phyloP scores from a whole-genome alignment of 352 stramenopile species.

The Pythium plurisporium region DNA sequence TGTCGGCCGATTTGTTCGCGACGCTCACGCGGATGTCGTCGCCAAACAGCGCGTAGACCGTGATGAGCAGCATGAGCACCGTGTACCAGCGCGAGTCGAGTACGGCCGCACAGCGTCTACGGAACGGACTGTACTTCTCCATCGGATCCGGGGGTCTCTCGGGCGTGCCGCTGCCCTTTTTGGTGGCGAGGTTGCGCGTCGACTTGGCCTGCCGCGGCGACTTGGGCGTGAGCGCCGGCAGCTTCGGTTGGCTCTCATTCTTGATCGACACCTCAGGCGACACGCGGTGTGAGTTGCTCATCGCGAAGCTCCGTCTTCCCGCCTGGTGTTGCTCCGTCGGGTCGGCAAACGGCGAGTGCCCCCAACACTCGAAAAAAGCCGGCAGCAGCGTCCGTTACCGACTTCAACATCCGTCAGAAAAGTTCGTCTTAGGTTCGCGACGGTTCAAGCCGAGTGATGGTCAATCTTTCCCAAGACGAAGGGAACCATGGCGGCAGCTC shows the following conservation, averaged over 20 bases:
- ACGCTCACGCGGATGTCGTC: constrained; percentile 87
- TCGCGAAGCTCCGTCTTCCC: not conserved
- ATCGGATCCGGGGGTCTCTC: constrained; percentile 24
- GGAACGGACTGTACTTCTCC: constrained; percentile 35
- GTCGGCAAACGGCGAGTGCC: not conserved
- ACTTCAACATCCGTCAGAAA: constrained; percentile 7
- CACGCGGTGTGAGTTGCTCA: constrained; percentile 49
- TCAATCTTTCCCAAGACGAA: not conserved
- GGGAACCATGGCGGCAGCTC: constrained; percentile 6
- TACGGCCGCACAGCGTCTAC: constrained; percentile 34
- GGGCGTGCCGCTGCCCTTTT: not conserved
- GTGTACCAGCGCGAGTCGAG: constrained; percentile 77
- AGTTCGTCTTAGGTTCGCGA: constrained; percentile 1
- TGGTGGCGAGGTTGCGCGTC: constrained; percentile 25
- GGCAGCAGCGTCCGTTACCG: too few relatives aligned
- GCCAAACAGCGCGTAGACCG: constrained; percentile 90
- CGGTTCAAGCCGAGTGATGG: constrained; percentile 16
- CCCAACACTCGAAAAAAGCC: too few relatives aligned
- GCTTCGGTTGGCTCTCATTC: constrained; percentile 39
- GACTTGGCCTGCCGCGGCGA: constrained; percentile 39
- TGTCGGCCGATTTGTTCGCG: constrained; percentile 71
- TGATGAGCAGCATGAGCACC: constrained; percentile 87
- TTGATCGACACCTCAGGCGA: constrained; percentile 70
- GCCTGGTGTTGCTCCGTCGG: not conserved
- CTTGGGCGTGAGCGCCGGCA: constrained; percentile 53